A percentile compares a stretch with the other conserved stretches of the same genome.
Conservation (phyloP, 306 rosid genomes). For the Vigna radiata region DNA sequence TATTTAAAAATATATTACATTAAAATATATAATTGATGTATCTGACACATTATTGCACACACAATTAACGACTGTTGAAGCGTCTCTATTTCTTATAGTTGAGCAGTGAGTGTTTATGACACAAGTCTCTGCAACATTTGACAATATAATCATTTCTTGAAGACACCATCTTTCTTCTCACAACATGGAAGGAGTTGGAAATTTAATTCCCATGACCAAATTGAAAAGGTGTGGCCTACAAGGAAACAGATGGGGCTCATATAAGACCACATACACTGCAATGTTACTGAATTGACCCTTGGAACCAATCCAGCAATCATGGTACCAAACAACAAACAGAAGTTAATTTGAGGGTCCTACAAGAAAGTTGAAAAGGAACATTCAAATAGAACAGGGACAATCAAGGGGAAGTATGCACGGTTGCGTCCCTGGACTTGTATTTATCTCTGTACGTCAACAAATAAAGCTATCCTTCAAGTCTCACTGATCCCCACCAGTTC, state of each 20-base stretch:
- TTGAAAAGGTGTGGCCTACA: background rate
- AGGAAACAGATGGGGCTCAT: conserved; percentile 16
- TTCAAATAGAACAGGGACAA: conserved; percentile 5
- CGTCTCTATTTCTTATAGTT: background rate
- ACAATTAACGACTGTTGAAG: background rate
- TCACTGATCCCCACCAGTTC: conserved; percentile 24
- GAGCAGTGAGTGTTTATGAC: conserved; percentile 1
- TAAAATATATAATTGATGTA: background rate
- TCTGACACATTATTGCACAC: background rate
- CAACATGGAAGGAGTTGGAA: conserved; percentile 34
- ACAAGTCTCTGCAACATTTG: conserved; percentile 6
- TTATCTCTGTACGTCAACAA: conserved; percentile 10
- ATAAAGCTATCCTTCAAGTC: conserved; percentile 22
- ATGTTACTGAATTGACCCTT: conserved; percentile 30
- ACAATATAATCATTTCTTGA: background rate
- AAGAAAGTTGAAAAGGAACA: conserved; percentile 31
- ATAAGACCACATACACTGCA: background rate
- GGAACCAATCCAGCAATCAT: conserved; percentile 26
- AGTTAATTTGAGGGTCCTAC: conserved; percentile 39
- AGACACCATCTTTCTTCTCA: conserved; percentile 20
- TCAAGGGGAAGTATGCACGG: background rate
- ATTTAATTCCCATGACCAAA: conserved; percentile 23
- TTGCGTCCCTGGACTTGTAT: background rate
- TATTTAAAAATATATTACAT: no score
- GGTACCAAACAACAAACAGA: conserved; percentile 31